A percentile compares a stretch with the other conserved stretches of the same genome.
Evolutionary conservation across 2,329 filamentous ascomycete genomes (phyloP).

Genomic region (Diaporthe citrichinensis): DNA sequence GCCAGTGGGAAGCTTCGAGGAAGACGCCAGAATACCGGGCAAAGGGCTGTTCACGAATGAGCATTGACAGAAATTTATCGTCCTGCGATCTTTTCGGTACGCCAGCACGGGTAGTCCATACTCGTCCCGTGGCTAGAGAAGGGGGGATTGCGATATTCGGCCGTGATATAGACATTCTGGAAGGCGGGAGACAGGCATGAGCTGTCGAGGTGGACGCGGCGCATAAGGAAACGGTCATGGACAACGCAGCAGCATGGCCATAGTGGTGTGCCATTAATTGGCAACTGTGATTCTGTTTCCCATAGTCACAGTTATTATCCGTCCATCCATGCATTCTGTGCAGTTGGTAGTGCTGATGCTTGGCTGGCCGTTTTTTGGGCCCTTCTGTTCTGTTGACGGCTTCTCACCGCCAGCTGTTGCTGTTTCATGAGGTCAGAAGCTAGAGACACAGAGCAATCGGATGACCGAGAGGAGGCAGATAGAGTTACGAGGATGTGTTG

Average conservation of each 20-base stretch:
- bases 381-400: not conserved
- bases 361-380: conserved; percentile 28
- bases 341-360: conserved; percentile 15
- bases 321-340: conserved; percentile 2
- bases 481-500: conserved; percentile 26
- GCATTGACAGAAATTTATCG: not conserved
- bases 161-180: conserved; percentile 20
- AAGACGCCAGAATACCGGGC: not conserved
- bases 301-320: not conserved
- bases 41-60: not conserved
- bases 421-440: conserved; percentile 27
- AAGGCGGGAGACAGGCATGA: conserved; percentile 32
- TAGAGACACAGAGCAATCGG: not conserved
- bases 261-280: conserved; percentile 2
- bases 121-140: conserved; percentile 3
- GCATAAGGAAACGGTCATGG: not conserved
- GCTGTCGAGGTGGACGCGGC: conserved; percentile 12
- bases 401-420: conserved; percentile 28
- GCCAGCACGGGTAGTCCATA: conserved; percentile 16
- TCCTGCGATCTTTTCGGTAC: not conserved
- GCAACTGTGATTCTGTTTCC: not conserved
- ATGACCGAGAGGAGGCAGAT: conserved; percentile 1
- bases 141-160: not conserved
- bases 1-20: not conserved
- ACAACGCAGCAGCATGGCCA: conserved; percentile 19